Base-by-base conservation (phyloP, 2,329 filamentous ascomycete genomes). In the Diaporthe amygdali region DNA sequence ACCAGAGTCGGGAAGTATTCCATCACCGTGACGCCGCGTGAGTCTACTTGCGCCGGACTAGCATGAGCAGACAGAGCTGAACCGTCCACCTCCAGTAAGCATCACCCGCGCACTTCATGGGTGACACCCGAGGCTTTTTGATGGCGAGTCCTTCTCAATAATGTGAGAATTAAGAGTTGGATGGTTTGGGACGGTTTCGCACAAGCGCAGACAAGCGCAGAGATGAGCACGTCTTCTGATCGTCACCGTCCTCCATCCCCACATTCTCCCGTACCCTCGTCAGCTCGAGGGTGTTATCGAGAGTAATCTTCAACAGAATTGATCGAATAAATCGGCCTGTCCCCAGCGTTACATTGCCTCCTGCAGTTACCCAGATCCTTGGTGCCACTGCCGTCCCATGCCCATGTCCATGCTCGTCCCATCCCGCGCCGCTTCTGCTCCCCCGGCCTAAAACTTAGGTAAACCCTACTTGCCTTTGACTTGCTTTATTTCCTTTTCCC, bases 321-420 rank as follows among this genome's bases (percentile, higher is more conserved):
- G 55, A 44, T 30, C 15, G 32, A 56, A 27, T n/a, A 1, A 4
- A 39, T 20, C 37, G 37, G 37, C 30, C 34, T 30, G 17, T 41
- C 17, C 32, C 20, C 39, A 56, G 51, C 51, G 66, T 68, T 51
- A 47, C 66, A 68, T 56, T 68, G 49, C 39, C 39, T 56, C 39
- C 39, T 68, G 64, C 64, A 20, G 64, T 47, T 67, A 49, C 69
- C 69, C 69, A 68, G 63, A 71, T 56, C 69, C 69, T 59, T 59
- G 51, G 63, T 67, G 63, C 51, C 51, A 41, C 55, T 34, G 37
- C 46, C 44, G 20, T 25, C 46, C 52, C 55, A 37, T 30, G 20
- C n/a, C 44, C 55, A 69, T 69, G 66, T 41, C 56, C 67, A 54
- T 69, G 55, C 34, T 14, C 34, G 22, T 61, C 59, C 54, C 41